Evolutionary conservation across 495 filamentous ascomycete species (phyloP), one percentile per base, ranked within the genome.

Genomic region (Neurospora terricola): DNA sequence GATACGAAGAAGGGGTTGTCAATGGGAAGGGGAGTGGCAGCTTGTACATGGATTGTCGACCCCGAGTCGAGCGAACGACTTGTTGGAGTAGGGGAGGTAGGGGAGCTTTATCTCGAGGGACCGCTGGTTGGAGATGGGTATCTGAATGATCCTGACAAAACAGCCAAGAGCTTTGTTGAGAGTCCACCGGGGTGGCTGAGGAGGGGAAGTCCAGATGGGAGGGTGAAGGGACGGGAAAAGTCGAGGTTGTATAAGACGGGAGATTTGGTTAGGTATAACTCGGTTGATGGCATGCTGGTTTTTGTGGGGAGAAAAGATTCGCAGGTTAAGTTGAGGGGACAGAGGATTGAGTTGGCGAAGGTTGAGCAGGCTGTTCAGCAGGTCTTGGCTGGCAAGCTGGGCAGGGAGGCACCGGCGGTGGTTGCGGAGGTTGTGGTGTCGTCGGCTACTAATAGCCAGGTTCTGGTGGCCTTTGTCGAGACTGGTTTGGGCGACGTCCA

Each of bases 51-150:
- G 90, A 23, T 90, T 85, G 40, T 93, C 83, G 80, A 91, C 90
- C 71, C 83, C 89, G 23, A 79, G 78, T 12, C 90, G 87, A 66
- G 85, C 81, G 6, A 88, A 85, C 12, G 82, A 2, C 87, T 91
- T 2, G 87, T 90, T 5, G 80, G 92, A 14, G 84, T 90, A 10
- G 93, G 93, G 4, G 86, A 87, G 12, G 82, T 92, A 37, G 93
- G 93, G 8, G 93, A 97, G 78, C 86, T 97, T 6, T 91, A 90
- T 74, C 87, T 96, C 30, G 90, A 90, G 34, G 93, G 93, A 0
- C 81, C 84, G 0, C 69, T 79, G 2, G 62, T 87, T 1, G 78
- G 73, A 0, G n/a, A 89, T 72, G 93, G 92, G 2, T 96, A 96
- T 73, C 84, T 93, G 43, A 92, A 92, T 70, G 83, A 89, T 4